These are phyloP conservation scores for Bacterosira constricta DNA, from an alignment of 108 stramenopile species.

Conservation along the genomic window DNA sequence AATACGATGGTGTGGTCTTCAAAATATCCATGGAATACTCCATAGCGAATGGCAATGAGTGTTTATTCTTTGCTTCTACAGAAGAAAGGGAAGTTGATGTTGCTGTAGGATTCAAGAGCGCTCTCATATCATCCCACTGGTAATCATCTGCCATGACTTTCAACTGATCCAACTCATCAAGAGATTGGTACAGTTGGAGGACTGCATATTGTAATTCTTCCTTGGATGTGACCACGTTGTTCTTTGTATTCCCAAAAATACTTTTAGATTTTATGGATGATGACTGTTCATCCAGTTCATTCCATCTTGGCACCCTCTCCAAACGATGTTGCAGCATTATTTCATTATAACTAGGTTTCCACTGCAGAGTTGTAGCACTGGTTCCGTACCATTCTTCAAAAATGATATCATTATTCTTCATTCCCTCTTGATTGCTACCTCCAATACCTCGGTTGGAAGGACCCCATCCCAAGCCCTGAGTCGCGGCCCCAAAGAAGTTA, in stretches of 20 bases:
- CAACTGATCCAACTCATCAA: slow-evolving; percentile 45
- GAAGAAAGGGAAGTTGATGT: neutral
- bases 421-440: too few species aligned
- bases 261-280: neutral
- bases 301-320: slow-evolving; percentile 71
- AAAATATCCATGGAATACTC: slow-evolving; percentile 47
- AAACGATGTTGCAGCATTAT: slow-evolving; percentile 73
- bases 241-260: neutral
- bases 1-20: slow-evolving; percentile 12
- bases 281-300: neutral
- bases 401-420: neutral
- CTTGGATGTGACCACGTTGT: neutral
- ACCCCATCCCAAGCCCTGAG: slow-evolving; percentile 48
- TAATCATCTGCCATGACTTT: slow-evolving; percentile 68
- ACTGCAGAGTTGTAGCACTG: slow-evolving; percentile 30
- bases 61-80: neutral
- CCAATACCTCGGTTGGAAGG: slow-evolving; percentile 7
- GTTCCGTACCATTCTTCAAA: slow-evolving; percentile 50
- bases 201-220: slow-evolving; percentile 56
- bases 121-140: slow-evolving; percentile 71
- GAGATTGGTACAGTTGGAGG: slow-evolving; percentile 38
- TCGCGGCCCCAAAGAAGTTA: slow-evolving; percentile 44
- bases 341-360: slow-evolving; percentile 81
- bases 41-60: slow-evolving; percentile 5
- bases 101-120: slow-evolving; percentile 11